Evolutionary conservation across 345 rosid species (phyloP), one percentile per base, ranked within the genome.

Genomic region (Punica granatum): DNA sequence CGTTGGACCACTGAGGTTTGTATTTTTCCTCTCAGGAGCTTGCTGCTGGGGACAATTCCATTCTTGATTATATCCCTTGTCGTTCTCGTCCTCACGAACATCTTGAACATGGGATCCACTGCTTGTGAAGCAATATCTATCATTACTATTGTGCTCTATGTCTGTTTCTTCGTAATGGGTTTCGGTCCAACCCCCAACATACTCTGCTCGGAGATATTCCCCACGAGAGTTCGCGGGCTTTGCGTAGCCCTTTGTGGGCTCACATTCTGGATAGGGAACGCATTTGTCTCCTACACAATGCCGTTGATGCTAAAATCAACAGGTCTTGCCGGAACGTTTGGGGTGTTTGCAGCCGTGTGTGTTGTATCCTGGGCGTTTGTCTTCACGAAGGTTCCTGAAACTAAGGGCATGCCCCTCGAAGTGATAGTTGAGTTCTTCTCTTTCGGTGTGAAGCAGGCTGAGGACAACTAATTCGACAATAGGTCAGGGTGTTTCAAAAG

Each of bases 361-460:
- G 42, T 87, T 66, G 63, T 94, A 59, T 75, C 98, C 0, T 82
- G 85, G 83, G 84, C 69, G 30, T 94, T 91, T 51, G 88, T 94
- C 63, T 94, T 71, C 87, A 48, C 83, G 64, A 85, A 88, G 80
- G 90, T 89, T 30, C 98, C 99, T 1, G 98, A 94, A 80, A 94
- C 98, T 63, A 92, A 92, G 69, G 98, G 97, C 60, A 94, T 94
- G 98, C 99, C 98, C 14, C 95, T 94, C 59, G 99, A 94, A 82
- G 97, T 94, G 68, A 89, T 94, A 32, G 76, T 91, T 0, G 98
- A 92, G 82, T 89, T 94, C 87, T 89, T 94, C 72, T 72, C 90
- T 21, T 75, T 94, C 25, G 99, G 98, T 34, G 96, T 90, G 36
- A 88, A 80, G 77, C 95, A 81, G 61, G 19, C 61, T 44, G 88